Evolutionary conservation across 805 yeast genomes (phyloP).

Genomic region (Candida manassasensis): DNA sequence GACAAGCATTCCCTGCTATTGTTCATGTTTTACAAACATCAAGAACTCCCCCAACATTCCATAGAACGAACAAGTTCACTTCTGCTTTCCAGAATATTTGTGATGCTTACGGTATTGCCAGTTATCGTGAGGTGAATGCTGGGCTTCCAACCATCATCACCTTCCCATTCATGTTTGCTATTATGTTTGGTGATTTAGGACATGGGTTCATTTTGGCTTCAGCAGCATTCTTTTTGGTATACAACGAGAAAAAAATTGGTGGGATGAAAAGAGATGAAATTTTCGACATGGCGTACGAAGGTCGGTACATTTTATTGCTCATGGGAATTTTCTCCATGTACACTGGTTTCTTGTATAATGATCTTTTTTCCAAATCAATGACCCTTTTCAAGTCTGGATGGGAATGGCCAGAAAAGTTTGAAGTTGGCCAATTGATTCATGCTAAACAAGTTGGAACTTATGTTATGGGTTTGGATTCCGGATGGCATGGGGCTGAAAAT

Average conservation of each 20-base stretch:
- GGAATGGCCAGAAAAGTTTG: conserved; percentile 55
- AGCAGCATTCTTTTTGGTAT: conserved; percentile 51
- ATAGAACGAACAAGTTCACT: conserved; percentile 65
- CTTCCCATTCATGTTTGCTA: conserved; percentile 78
- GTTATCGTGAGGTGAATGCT: conserved; percentile 71
- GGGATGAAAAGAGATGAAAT: conserved; percentile 63
- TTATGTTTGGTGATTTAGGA: conserved; percentile 81
- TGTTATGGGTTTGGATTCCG: conserved; percentile 62
- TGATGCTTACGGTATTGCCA: conserved; percentile 76
- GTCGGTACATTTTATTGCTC: conserved; percentile 61
- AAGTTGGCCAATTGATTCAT: conserved; percentile 42
- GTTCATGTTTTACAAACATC: conserved; percentile 60
- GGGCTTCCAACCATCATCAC: conserved; percentile 72
- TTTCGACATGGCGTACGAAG: conserved; percentile 71
- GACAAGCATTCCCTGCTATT: conserved; percentile 39
- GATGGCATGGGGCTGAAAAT: conserved; percentile 80
- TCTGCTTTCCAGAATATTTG: conserved; percentile 64
- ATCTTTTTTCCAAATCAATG: conserved; percentile 66
- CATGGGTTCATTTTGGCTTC: conserved; percentile 63
- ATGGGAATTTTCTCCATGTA: conserved; percentile 74
- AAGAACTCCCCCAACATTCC: conserved; percentile 68
- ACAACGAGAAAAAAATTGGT: conserved; percentile 49
- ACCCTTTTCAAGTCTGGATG: conserved; percentile 66
- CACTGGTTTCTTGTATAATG: conserved; percentile 71
- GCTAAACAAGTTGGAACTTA: conserved; percentile 45